These are phyloP conservation scores for Nemania sp. DNA, from an alignment of 2,329 filamentous ascomycete genomes.

Conservation along the genomic window DNA sequence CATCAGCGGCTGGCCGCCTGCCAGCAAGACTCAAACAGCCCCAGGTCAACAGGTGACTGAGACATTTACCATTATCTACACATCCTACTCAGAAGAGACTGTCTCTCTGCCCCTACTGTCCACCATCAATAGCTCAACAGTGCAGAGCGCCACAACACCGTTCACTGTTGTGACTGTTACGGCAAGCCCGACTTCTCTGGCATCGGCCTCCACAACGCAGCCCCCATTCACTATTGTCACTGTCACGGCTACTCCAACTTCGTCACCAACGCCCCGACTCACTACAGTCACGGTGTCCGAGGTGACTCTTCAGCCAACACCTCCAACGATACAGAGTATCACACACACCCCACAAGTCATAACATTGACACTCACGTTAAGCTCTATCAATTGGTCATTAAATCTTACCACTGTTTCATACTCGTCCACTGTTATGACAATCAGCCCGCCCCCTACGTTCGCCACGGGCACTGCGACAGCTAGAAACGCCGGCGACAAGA, in stretches of 20 bases:
- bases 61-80: slow-evolving; percentile 25
- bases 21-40: slow-evolving; percentile 6
- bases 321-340: slow-evolving; percentile 8
- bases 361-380: slow-evolving; percentile 27
- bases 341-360: slow-evolving; percentile 14
- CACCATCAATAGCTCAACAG: neutral
- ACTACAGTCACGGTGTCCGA: slow-evolving; percentile 28
- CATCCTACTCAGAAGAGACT: slow-evolving; percentile 22
- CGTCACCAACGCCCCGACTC: slow-evolving; percentile 7
- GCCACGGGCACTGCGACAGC: slow-evolving; percentile 23
- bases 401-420: slow-evolving; percentile 28
- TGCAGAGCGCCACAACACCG: neutral
- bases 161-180: slow-evolving; percentile 24
- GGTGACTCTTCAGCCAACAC: slow-evolving; percentile 23
- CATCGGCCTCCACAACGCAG: neutral
- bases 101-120: slow-evolving; percentile 13
- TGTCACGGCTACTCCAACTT: slow-evolving; percentile 21
- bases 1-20: slow-evolving; percentile 20
- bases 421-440: slow-evolving; percentile 27
- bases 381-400: slow-evolving; percentile 26
- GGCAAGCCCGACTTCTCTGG: slow-evolving; percentile 2
- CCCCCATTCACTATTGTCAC: slow-evolving; percentile 23
- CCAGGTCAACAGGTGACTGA: slow-evolving; percentile 19
- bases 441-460: slow-evolving; percentile 21
- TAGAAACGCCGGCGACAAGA: slow-evolving; percentile 8